Evolutionary conservation across 2,329 filamentous ascomycete genomes (phyloP), one percentile per base, ranked within the genome.

Genomic region (Nothophaeocryptopus gaeumannii): DNA sequence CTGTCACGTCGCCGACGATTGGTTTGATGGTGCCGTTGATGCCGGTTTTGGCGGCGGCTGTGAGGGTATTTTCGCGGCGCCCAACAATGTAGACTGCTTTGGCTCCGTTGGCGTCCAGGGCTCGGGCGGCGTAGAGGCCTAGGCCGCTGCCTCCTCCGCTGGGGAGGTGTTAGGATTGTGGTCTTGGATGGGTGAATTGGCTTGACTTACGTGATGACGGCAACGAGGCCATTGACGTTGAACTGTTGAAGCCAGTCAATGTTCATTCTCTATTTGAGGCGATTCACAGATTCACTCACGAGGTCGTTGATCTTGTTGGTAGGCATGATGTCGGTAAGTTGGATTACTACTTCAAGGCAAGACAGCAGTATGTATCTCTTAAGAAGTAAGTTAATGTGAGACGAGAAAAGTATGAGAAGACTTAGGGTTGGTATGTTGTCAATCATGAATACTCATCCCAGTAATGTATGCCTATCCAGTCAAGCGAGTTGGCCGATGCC

Each of bases 1-100:
- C 71, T 38, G 72, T 70, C 12, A 77, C 71, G 54, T 78, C 74
- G 37, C 70, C 73, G 1, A 65, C 63, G 42, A 78, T 54, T 2
- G 74, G 71, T 31, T 73, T 68, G 55, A 78, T 75, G 39, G 59
- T 70, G 44, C 59, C 66, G 39, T 71, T 67, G 7, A 60, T 53
- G 15, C 57, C 64, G 9, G 64, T 61, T 20, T 67, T 56, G 3
- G 75, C 73, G 8, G 76, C 76, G n/a, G 66, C 65, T 37, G 75
- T 64, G 29, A 80, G 69, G 1, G 65, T 61, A 11, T 75, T 68
- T 53, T 68, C 63, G 1, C 77, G 74, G 1, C 77, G 72, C n/a
- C 76, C 76, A 9, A 79, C 64, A 47, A 80, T 76, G 63, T 78
- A 80, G 39, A 80, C 74, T 50, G 74, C 78, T 36, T 71, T 70